Evolutionary conservation across 176 grass and related monocot species (phyloP), one percentile per base, ranked within the genome.

Genomic region (Leersia perrieri): DNA sequence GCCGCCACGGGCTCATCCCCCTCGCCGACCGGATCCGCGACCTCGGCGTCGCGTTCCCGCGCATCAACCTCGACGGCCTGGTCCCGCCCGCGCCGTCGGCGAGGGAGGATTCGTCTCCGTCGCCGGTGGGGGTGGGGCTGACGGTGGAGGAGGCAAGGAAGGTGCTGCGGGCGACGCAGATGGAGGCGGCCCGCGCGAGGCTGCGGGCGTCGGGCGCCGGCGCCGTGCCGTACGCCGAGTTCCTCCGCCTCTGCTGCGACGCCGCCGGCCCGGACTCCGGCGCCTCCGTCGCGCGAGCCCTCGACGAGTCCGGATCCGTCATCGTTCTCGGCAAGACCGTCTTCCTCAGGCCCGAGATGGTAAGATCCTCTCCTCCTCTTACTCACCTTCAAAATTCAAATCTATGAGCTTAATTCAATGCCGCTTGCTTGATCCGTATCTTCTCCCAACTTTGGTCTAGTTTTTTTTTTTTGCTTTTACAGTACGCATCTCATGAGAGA

Each of bases 321-420:
- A 91, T 99, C 57, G 97, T 96, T 1, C 89, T 96, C 66, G 91
- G 91, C 55, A 82, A 88, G 84, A 83, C 64, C 71, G 93, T 99
- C 76, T 96, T 96, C 87, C 93, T 99, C 76, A 86, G 87, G 61
- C 91, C 97, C 64, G 93, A 99, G 34, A 81, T 93, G 93, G 97
- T 99, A 99, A 82, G 74, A 28, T 80, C 62, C 33, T 74, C 34
- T 16, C 60, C 33, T 33, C 47, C 9, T 20, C 31, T 4, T 42
- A n/a, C 1, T 5, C 12, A 23, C 9, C 31, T 63, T 85, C 34
- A 20, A 82, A 68, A 25, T 63, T 85, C 34, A 20, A 82, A 68
- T 75, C 33, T 11, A 30, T 27, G 11, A 74, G 66, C 68, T 74
- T n/a, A n/a, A n/a, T n/a, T 25, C 73, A 76, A 64, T 83, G 45